phyloP scores from a whole-genome alignment of 2,329 filamentous ascomycete genomes.

The Furcasterigmium sp. region DNA sequence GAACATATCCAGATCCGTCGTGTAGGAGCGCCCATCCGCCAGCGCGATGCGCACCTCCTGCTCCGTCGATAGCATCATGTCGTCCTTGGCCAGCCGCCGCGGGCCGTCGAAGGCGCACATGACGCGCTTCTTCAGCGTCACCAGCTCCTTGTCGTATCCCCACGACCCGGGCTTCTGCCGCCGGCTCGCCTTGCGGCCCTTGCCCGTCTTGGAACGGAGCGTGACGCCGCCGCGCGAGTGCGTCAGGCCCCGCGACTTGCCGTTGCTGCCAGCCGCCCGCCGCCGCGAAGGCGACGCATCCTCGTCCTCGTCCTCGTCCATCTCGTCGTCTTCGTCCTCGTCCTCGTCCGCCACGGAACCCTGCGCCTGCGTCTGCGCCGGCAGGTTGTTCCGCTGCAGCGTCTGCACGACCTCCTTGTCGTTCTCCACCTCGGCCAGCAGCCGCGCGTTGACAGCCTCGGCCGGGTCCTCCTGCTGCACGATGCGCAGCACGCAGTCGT shows the following conservation, averaged over 20 bases:
- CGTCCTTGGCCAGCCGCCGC: conserved; percentile 89
- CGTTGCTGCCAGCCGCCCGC: conserved; percentile 45
- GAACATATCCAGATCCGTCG: conserved; percentile 90
- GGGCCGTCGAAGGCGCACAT: conserved; percentile 87
- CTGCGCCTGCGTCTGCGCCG: conserved; percentile 33
- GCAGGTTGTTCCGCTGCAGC: conserved; percentile 58
- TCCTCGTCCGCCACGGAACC: conserved; percentile 40
- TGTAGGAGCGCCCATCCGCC: conserved; percentile 69
- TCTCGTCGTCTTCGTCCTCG: conserved; percentile 44
- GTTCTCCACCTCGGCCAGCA: conserved; percentile 60
- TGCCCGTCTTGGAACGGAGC: conserved; percentile 45
- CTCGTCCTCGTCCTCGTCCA: conserved; percentile 50
- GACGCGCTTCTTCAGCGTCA: conserved; percentile 98
- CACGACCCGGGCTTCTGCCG: conserved; percentile 91
- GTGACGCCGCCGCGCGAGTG: conserved; percentile 71
- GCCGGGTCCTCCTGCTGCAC: conserved; percentile 67
- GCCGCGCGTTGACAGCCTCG: conserved; percentile 63
- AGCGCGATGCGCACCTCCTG: conserved; percentile 88
- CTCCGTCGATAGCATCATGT: conserved; percentile 96
- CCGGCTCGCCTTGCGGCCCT: conserved; percentile 81
- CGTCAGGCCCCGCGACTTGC: conserved; percentile 69
- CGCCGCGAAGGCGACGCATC: too few relatives aligned
- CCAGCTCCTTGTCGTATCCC: conserved; percentile 87
- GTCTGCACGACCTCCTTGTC: conserved; percentile 58
- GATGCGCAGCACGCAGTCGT: conserved; percentile 67